Percentiles rank a stretch among this genome's conserved stretches.
phyloP scores from a whole-genome alignment of 2,329 filamentous ascomycete genomes.

The Exophiala aquamarina region DNA sequence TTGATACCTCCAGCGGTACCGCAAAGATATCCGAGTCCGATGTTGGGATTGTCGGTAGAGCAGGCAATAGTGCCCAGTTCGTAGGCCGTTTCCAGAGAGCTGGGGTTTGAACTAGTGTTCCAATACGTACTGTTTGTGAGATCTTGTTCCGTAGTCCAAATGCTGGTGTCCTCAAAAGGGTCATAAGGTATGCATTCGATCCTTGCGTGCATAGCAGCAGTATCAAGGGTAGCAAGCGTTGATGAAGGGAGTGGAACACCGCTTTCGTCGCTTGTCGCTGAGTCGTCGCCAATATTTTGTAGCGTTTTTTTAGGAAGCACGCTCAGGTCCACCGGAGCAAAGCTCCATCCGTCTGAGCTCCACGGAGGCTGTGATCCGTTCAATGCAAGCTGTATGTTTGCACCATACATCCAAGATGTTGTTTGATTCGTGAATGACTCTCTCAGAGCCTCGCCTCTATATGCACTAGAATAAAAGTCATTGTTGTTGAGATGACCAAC shows the following conservation, averaged over 20 bases:
- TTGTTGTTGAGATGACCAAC: not conserved
- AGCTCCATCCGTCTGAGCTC: constrained; percentile 29
- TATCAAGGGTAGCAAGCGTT: not conserved
- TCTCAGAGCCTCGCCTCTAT: constrained; percentile 14
- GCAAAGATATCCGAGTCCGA: not conserved
- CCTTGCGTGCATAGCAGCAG: not conserved
- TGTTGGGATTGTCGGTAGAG: not conserved
- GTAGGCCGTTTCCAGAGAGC: not conserved
- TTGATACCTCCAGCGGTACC: not conserved
- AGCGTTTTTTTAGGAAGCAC: not conserved
- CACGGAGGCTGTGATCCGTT: constrained; percentile 24
- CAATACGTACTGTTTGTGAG: constrained; percentile 4
- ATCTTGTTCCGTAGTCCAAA: constrained; percentile 1
- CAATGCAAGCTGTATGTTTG: constrained; percentile 23
- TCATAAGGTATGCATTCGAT: constrained; percentile 2
- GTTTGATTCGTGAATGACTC: not conserved
- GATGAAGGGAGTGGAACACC: not conserved
- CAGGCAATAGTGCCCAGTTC: constrained; percentile 1
- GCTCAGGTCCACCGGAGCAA: constrained; percentile 21
- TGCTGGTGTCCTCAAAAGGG: not conserved
- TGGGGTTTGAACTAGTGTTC: constrained; percentile 1
- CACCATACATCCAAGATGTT: constrained; percentile 15
- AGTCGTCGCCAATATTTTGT: not conserved
- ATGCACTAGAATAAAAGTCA: constrained; percentile 18
- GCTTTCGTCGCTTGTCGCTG: not conserved